phyloP scores from a whole-genome alignment of 78 protist genomes.

The Reticulomyxa filosa region DNA sequence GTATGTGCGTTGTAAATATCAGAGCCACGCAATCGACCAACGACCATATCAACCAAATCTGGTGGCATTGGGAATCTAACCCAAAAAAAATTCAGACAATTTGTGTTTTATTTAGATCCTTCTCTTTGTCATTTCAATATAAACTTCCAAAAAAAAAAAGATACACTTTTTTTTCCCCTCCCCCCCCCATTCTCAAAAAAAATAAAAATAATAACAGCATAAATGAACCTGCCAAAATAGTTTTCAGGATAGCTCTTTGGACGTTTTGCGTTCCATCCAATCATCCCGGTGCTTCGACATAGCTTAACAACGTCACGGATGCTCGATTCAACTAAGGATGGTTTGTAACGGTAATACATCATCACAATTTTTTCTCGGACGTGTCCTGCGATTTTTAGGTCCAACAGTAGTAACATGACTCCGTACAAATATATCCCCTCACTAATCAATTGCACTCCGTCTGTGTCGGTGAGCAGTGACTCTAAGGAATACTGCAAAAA shows the following conservation, averaged over 20 bases:
- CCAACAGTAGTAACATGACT: slow-evolving; percentile 69
- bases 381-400: slow-evolving; percentile 57
- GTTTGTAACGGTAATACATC: slow-evolving; percentile 66
- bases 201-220: no score
- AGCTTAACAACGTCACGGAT: slow-evolving; percentile 70
- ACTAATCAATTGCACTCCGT: slow-evolving; percentile 81
- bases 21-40: slow-evolving; percentile 68
- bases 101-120: no score
- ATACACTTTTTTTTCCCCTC: no score
- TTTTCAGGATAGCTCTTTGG: no score
- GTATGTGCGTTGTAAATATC: slow-evolving; percentile 82
- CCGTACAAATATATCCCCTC: slow-evolving; percentile 59
- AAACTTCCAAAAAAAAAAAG: no score
- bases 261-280: no score
- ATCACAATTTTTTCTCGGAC: slow-evolving; percentile 82
- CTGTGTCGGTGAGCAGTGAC: slow-evolving; percentile 53
- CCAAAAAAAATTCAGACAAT: no score
- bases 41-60: slow-evolving; percentile 39
- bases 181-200: no score
- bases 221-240: no score
- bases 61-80: slow-evolving; percentile 8
- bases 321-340: not conserved
- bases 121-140: no score
- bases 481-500: slow-evolving; percentile 13
- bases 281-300: slow-evolving; percentile 61